These are phyloP conservation scores for Xylaria sp. DNA, from an alignment of 2,329 filamentous ascomycete genomes.

Conservation along the genomic window DNA sequence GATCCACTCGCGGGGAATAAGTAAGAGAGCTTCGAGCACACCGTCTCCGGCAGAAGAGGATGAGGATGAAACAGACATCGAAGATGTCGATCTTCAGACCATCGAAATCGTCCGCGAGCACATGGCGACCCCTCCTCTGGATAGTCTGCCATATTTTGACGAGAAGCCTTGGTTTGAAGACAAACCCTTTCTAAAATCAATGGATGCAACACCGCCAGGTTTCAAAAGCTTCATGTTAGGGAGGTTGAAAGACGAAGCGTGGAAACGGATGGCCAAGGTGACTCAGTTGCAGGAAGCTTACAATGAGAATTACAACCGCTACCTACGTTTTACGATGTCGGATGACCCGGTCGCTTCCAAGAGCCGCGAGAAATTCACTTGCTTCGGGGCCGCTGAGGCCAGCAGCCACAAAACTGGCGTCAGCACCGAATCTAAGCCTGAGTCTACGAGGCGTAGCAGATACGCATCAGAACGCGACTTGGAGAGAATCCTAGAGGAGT, in stretches of 20 bases:
- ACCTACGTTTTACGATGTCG: conserved; percentile 59
- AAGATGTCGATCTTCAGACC: conserved; percentile 55
- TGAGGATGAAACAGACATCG: conserved; percentile 58
- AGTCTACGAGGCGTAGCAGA: conserved; percentile 54
- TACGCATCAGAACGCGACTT: conserved; percentile 75
- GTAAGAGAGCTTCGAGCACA: conserved; percentile 43
- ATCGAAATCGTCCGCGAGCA: conserved; percentile 53
- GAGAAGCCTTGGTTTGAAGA: conserved; percentile 54
- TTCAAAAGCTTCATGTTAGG: conserved; percentile 51
- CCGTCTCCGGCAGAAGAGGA: conserved; percentile 54
- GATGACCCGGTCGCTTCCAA: conserved; percentile 57
- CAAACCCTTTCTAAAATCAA: conserved; percentile 45
- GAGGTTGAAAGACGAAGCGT: conserved; percentile 47
- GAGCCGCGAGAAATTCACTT: conserved; percentile 57
- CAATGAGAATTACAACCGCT: conserved; percentile 51
- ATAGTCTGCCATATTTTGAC: conserved; percentile 54
- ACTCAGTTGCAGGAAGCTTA: conserved; percentile 46
- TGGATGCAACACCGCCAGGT: conserved; percentile 42
- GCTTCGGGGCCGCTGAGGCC: conserved; percentile 41
- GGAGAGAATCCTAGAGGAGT: conserved; percentile 72
- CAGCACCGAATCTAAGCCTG: conserved; percentile 56
- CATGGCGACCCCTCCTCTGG: conserved; percentile 57
- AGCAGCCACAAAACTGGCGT: conserved; percentile 43
- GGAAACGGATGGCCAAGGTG: conserved; percentile 43
- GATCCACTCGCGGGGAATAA: conserved; percentile 30